Conservation (phyloP, 805 yeast genomes). For the Candida michaelii region DNA sequence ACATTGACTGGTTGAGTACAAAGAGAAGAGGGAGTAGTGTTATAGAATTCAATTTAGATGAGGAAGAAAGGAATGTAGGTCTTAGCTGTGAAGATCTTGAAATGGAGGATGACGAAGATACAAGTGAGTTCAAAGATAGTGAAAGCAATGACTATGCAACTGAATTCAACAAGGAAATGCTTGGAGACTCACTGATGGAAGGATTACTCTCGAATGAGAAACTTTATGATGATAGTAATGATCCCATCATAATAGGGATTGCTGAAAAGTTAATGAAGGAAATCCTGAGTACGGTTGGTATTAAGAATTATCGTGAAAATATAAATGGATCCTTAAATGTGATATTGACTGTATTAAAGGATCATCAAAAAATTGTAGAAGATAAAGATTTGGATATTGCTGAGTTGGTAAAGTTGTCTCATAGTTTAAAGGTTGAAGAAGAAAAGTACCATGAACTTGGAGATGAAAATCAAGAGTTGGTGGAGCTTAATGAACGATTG, state of each 20-base stretch:
- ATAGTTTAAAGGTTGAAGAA: background rate
- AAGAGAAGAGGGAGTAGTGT: background rate
- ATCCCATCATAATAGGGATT: no score
- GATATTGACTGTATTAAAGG: background rate
- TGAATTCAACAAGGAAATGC: background rate
- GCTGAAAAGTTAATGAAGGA: constrained; percentile 1
- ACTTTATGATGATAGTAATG: no score
- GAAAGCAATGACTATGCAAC: background rate
- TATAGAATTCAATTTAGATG: background rate
- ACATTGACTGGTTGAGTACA: background rate
- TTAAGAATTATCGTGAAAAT: background rate
- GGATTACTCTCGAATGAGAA: background rate
- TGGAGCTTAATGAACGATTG: constrained; percentile 5
- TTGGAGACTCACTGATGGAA: constrained; percentile 2
- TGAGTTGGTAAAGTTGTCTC: background rate
- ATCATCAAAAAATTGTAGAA: background rate
- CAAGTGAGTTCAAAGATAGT: no score
- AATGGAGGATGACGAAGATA: no score
- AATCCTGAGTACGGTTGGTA: background rate
- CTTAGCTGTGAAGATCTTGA: background rate
- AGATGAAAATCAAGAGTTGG: constrained; percentile 12
- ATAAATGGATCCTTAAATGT: background rate
- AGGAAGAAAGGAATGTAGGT: background rate
- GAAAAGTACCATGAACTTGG: background rate
- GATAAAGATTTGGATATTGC: constrained; percentile 5